These are phyloP conservation scores for Coniella vitis DNA, from an alignment of 2,329 filamentous ascomycete genomes.

Conservation along the genomic window DNA sequence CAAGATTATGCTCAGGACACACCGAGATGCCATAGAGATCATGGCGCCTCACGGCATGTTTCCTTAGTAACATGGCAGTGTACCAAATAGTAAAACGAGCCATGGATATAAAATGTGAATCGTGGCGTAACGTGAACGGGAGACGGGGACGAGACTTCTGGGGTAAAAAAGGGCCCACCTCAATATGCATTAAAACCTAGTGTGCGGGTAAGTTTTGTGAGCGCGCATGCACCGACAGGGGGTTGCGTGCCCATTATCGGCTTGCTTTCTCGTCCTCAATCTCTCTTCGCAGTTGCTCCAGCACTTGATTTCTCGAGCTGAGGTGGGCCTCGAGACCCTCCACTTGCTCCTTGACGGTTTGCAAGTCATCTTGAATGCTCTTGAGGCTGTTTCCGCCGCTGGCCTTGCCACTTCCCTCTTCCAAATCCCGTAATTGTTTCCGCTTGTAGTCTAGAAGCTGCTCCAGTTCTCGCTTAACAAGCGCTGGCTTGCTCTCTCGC, in stretches of 20 bases:
- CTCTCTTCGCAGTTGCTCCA: slow-evolving; percentile 72
- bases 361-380: slow-evolving; percentile 76
- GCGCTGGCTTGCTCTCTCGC: slow-evolving; percentile 74
- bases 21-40: neutral
- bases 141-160: too few relatives aligned
- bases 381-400: slow-evolving; percentile 68
- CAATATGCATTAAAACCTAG: too few relatives aligned
- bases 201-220: neutral
- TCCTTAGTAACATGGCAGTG: neutral
- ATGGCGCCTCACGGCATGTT: slow-evolving; percentile 3
- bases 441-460: slow-evolving; percentile 94
- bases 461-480: slow-evolving; percentile 91
- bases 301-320: slow-evolving; percentile 63
- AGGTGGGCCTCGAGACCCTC: slow-evolving; percentile 83
- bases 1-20: slow-evolving; percentile 3
- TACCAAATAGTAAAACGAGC: too few relatives aligned
- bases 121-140: too few relatives aligned
- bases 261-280: slow-evolving; percentile 78
- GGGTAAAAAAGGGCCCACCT: too few relatives aligned
- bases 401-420: slow-evolving; percentile 62
- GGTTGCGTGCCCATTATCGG: slow-evolving; percentile 25
- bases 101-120: too few relatives aligned
- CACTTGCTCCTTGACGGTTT: slow-evolving; percentile 88
- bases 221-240: too few relatives aligned
- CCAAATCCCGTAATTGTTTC: slow-evolving; percentile 66